Percentiles rank a stretch among this genome's conserved stretches.
Evolutionary conservation across 257 asterid species (phyloP).

Genomic region (Przewalskia tangutica): DNA sequence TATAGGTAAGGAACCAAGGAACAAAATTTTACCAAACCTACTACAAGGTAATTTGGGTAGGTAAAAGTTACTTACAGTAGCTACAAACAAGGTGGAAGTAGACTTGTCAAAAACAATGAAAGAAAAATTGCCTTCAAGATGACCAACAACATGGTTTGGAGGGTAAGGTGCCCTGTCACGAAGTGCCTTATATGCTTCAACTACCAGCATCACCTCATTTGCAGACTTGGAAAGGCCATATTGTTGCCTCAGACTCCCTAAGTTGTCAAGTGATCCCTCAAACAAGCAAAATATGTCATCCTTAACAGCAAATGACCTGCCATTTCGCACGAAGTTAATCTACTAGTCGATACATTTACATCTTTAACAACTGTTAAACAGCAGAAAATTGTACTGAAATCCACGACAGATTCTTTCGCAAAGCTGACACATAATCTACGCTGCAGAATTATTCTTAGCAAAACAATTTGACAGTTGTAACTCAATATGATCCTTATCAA

Average conservation of each 20-base stretch:
- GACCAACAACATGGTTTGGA: slow-evolving; percentile 91
- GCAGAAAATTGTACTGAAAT: neutral
- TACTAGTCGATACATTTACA: neutral
- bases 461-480: neutral
- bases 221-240: slow-evolving; percentile 89
- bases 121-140: slow-evolving; percentile 80
- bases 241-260: slow-evolving; percentile 89
- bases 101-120: slow-evolving; percentile 81
- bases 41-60: slow-evolving; percentile 2
- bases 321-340: slow-evolving; percentile 5
- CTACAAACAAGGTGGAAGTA: slow-evolving; percentile 86
- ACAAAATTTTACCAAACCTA: neutral
- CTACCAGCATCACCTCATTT: slow-evolving; percentile 80
- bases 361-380: neutral
- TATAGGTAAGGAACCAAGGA: neutral
- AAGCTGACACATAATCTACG: neutral
- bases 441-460: neutral
- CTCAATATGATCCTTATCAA: neutral
- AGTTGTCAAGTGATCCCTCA: slow-evolving; percentile 82
- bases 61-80: slow-evolving; percentile 53
- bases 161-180: slow-evolving; percentile 99
- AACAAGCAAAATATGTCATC: slow-evolving; percentile 95
- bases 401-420: neutral
- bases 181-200: slow-evolving; percentile 94
- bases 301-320: slow-evolving; percentile 89